Evolutionary conservation across 352 stramenopile species (phyloP).

Genomic region (Phytophthora syringae): DNA sequence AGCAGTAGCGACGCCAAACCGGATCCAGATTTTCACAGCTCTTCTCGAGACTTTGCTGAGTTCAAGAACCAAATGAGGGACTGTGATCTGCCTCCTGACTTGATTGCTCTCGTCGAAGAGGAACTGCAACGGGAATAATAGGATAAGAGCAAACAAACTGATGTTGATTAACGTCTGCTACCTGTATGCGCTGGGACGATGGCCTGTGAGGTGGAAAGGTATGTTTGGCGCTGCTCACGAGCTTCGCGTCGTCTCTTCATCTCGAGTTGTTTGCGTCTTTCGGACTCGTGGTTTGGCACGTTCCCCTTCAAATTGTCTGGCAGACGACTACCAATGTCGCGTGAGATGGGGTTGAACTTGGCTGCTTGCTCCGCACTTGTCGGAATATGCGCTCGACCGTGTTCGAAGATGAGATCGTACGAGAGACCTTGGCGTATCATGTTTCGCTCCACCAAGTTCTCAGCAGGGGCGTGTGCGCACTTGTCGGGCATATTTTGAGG

Average conservation of each 20-base stretch:
- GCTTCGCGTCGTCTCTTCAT: slow-evolving; percentile 47
- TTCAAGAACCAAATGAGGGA: slow-evolving; percentile 35
- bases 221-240: slow-evolving; percentile 48
- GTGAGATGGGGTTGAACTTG: slow-evolving; percentile 68
- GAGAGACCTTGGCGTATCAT: slow-evolving; percentile 63
- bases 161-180: slow-evolving; percentile 16
- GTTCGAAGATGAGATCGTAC: slow-evolving; percentile 81
- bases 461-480: slow-evolving; percentile 48
- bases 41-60: slow-evolving; percentile 2
- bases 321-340: slow-evolving; percentile 53
- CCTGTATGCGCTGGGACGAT: slow-evolving; percentile 44
- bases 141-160: too few species aligned
- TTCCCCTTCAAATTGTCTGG: slow-evolving; percentile 29
- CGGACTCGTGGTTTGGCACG: slow-evolving; percentile 40
- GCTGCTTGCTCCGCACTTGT: slow-evolving; percentile 46
- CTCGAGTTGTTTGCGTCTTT: slow-evolving; percentile 46
- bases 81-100: slow-evolving; percentile 43
- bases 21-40: neutral
- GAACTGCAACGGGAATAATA: slow-evolving; percentile 23
- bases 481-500: slow-evolving; percentile 66
- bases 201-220: slow-evolving; percentile 65
- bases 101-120: slow-evolving; percentile 32
- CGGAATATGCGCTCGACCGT: slow-evolving; percentile 54
- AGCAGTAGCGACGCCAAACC: neutral
- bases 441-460: slow-evolving; percentile 57